Percentiles rank a stretch among this genome's conserved stretches.
Evolutionary conservation across 2,329 filamentous ascomycete genomes (phyloP).

Genomic region (Fusarium circinatum): DNA sequence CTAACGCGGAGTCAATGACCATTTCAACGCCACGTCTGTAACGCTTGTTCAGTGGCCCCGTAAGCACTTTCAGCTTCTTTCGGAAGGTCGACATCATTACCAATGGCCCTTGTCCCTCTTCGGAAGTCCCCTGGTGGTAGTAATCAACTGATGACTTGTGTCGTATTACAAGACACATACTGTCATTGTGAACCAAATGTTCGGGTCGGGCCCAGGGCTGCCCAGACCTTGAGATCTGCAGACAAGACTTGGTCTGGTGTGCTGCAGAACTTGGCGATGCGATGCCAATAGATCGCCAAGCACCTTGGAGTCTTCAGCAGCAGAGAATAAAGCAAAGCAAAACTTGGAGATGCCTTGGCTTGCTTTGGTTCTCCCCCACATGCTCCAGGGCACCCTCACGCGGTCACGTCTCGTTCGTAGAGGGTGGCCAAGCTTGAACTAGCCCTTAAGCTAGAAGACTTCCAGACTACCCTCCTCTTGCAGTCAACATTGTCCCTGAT

Average conservation of each 20-base stretch:
- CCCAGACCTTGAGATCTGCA: constrained; percentile 38
- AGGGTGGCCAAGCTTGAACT: constrained; percentile 10
- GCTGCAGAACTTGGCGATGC: constrained; percentile 36
- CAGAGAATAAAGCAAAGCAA: not conserved
- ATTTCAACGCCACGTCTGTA: constrained; percentile 22
- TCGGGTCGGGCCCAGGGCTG: constrained; percentile 14
- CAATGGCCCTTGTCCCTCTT: constrained; percentile 6
- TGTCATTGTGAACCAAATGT: constrained; percentile 18
- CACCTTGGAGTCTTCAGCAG: not conserved
- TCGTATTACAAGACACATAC: not conserved
- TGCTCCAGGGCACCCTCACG: constrained; percentile 7
- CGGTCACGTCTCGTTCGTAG: not conserved
- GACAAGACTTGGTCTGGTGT: constrained; percentile 6
- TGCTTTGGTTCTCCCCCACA: constrained; percentile 17
- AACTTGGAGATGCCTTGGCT: constrained; percentile 9
- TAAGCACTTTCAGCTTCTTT: constrained; percentile 36
- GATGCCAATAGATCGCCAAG: constrained; percentile 28
- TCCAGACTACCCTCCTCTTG: constrained; percentile 36
- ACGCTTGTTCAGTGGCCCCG: constrained; percentile 1
- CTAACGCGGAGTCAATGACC: constrained; percentile 17
- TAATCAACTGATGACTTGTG: constrained; percentile 2
- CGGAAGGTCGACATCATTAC: constrained; percentile 36
- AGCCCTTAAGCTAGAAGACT: constrained; percentile 38
- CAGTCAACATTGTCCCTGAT: constrained; percentile 8
- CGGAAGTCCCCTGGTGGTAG: not conserved